These are phyloP conservation scores for Trypanosoma brucei DNA, from an alignment of 208 protist genomes.

Conservation along the genomic window DNA sequence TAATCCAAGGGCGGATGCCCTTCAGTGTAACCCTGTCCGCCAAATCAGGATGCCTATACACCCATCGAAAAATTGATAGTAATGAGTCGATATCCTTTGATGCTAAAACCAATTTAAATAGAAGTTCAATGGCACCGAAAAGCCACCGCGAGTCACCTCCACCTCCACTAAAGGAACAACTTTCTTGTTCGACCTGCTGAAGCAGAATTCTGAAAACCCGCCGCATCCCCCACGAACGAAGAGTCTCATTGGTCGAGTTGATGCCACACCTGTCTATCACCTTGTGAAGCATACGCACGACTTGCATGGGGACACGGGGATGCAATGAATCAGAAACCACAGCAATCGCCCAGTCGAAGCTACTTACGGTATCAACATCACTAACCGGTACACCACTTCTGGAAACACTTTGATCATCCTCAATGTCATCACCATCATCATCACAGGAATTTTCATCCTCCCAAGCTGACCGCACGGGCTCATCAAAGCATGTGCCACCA, in stretches of 20 bases:
- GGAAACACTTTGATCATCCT: slow-evolving; percentile 11
- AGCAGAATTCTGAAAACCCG: slow-evolving; percentile 50
- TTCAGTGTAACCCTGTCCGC: slow-evolving; percentile 22
- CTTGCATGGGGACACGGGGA: slow-evolving; percentile 28
- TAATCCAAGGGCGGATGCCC: slow-evolving; percentile 31
- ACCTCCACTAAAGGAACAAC: not conserved
- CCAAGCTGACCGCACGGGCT: slow-evolving; percentile 30
- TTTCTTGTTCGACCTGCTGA: slow-evolving; percentile 38
- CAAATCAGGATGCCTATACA: slow-evolving; percentile 25
- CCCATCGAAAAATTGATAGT: slow-evolving; percentile 54
- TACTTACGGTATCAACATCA: slow-evolving; percentile 29
- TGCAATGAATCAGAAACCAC: slow-evolving; percentile 32
- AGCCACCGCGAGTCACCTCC: slow-evolving; percentile 34
- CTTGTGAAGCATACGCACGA: slow-evolving; percentile 50
- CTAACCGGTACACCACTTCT: slow-evolving; percentile 1
- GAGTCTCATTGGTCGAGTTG: slow-evolving; percentile 23
- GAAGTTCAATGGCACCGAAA: slow-evolving; percentile 29
- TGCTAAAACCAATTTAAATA: slow-evolving; percentile 61
- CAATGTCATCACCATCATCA: slow-evolving; percentile 13
- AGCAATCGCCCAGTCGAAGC: slow-evolving; percentile 66
- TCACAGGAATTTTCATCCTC: slow-evolving; percentile 18
- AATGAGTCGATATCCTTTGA: slow-evolving; percentile 47
- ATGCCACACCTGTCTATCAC: slow-evolving; percentile 53
- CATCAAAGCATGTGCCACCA: slow-evolving; percentile 12
- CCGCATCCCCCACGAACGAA: slow-evolving; percentile 65